Evolutionary conservation across 2,329 filamentous ascomycete genomes (phyloP).

Genomic region (Epichloe festucae): DNA sequence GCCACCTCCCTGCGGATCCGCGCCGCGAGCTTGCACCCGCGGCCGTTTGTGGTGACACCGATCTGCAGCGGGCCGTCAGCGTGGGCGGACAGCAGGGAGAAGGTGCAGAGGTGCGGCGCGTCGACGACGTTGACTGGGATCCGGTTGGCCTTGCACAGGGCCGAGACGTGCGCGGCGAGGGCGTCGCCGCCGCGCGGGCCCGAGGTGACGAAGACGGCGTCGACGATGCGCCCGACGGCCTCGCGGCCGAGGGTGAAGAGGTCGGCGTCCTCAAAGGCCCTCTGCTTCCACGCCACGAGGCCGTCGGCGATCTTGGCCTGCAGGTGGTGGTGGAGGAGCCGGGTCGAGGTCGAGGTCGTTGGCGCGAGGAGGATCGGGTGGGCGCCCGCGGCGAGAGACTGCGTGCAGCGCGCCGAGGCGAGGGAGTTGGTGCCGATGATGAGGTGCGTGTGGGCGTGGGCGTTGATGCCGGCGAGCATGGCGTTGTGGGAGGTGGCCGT

Average conservation of each 20-base stretch:
- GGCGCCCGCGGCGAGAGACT: constrained; percentile 72
- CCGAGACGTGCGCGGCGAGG: constrained; percentile 50
- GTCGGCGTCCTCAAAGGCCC: constrained; percentile 57
- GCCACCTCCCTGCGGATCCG: constrained; percentile 82
- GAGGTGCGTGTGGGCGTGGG: constrained; percentile 61
- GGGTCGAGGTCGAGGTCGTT: constrained; percentile 41
- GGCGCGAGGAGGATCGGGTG: constrained; percentile 67
- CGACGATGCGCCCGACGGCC: constrained; percentile 66
- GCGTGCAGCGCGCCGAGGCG: constrained; percentile 69
- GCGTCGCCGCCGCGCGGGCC: constrained; percentile 32
- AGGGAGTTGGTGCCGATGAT: constrained; percentile 78
- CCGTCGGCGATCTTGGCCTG: constrained; percentile 53
- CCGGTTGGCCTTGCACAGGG: constrained; percentile 61
- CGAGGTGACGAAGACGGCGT: constrained; percentile 80
- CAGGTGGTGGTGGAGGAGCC: constrained; percentile 40
- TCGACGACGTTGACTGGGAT: constrained; percentile 93
- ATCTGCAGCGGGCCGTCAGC: constrained; percentile 86
- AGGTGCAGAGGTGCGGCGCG: constrained; percentile 73
- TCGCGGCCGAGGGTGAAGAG: constrained; percentile 64
- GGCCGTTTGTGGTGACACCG: constrained; percentile 88
- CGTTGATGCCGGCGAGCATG: constrained; percentile 61
- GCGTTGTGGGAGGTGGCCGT: constrained; percentile 21
- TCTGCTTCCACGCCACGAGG: constrained; percentile 51
- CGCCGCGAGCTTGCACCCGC: constrained; percentile 85
- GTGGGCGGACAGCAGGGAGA: constrained; percentile 79